phyloP scores from a whole-genome alignment of 2,329 filamentous ascomycete species.

The Akanthomyces lecanii region DNA sequence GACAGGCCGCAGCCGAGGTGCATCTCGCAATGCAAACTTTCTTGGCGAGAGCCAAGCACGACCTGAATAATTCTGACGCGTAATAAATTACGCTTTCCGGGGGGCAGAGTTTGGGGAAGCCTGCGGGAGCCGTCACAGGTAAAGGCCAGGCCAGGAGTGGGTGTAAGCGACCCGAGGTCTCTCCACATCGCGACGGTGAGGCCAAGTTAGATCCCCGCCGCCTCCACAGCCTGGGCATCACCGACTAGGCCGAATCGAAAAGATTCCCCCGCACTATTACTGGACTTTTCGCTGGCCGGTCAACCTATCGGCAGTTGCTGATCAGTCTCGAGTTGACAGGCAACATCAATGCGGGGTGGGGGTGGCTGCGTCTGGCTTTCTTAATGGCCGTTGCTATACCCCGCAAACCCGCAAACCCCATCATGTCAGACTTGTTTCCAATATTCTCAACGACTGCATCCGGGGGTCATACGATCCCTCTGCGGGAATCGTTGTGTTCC shows the following conservation, averaged over 20 bases:
- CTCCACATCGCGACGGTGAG: slow-evolving; percentile 1
- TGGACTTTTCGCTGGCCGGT: not conserved
- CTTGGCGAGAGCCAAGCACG: not conserved
- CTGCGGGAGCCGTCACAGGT: not conserved
- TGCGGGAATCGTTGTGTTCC: too few relatives aligned
- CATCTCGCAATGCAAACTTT: not conserved
- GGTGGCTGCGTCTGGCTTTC: not conserved
- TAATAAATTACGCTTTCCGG: not conserved
- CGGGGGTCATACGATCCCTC: too few relatives aligned
- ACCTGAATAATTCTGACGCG: not conserved
- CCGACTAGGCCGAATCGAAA: not conserved
- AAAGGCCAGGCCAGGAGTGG: not conserved
- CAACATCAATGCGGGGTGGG: slow-evolving; percentile 6
- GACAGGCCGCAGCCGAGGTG: slow-evolving; percentile 4
- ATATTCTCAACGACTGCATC: too few relatives aligned
- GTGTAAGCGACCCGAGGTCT: not conserved
- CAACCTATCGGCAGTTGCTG: slow-evolving; percentile 7
- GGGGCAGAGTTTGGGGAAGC: not conserved
- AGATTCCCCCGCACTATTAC: not conserved
- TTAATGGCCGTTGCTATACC: slow-evolving; percentile 1
- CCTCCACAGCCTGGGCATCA: not conserved
- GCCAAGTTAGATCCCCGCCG: not conserved
- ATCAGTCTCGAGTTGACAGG: not conserved
- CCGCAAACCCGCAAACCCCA: not conserved
- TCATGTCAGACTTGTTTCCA: not conserved